A percentile compares a stretch with the other conserved stretches of the same genome.
Evolutionary conservation across 495 filamentous ascomycete genomes (phyloP).

Genomic region (Trichoderma gamsii): DNA sequence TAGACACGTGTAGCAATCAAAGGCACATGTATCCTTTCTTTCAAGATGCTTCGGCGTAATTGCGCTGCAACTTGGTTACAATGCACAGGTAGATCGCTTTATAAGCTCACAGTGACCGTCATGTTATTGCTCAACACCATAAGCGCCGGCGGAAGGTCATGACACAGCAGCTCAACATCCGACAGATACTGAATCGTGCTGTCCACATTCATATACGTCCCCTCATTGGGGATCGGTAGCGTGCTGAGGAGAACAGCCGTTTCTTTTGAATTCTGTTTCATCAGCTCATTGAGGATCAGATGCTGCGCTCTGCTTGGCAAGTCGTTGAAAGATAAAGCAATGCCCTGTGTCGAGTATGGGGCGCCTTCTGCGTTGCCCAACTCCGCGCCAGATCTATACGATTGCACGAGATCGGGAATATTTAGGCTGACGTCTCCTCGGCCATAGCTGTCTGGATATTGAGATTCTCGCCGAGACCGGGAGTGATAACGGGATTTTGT

Average conservation of each 20-base stretch:
- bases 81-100: slow-evolving; percentile 9
- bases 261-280: slow-evolving; percentile 59
- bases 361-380: slow-evolving; percentile 35
- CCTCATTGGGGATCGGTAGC: slow-evolving; percentile 69
- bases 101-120: slow-evolving; percentile 83
- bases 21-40: too few relatives aligned
- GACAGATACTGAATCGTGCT: slow-evolving; percentile 65
- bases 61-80: not conserved
- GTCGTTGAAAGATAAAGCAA: slow-evolving; percentile 77
- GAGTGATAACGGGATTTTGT: not conserved
- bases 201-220: slow-evolving; percentile 62
- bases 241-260: slow-evolving; percentile 83
- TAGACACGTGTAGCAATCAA: too few relatives aligned
- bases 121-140: slow-evolving; percentile 86
- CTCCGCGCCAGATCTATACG: slow-evolving; percentile 24
- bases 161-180: slow-evolving; percentile 70
- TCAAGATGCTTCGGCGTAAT: not conserved
- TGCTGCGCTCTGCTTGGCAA: slow-evolving; percentile 77
- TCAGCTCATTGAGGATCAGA: slow-evolving; percentile 79
- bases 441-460: slow-evolving; percentile 18
- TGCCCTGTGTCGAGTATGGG: slow-evolving; percentile 53
- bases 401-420: slow-evolving; percentile 32
- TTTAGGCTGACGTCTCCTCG: slow-evolving; percentile 23
- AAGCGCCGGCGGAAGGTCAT: slow-evolving; percentile 61
- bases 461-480: slow-evolving; percentile 16